Percentiles rank a stretch among this genome's conserved stretches.
Evolutionary conservation across 1,139 yeast genomes (phyloP).

Genomic region (Meyerozyma athensensis): DNA sequence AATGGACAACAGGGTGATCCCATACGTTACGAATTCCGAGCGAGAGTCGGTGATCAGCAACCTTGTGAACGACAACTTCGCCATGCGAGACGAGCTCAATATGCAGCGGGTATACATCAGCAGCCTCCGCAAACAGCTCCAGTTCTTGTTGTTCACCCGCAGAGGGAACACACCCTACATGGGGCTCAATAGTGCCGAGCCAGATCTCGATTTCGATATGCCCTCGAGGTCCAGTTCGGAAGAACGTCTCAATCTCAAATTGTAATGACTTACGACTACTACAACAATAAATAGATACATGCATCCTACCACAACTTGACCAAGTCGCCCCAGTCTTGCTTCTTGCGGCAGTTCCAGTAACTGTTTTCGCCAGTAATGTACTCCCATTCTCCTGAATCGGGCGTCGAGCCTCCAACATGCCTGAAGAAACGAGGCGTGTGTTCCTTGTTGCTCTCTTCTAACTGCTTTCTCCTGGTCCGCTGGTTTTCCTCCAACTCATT

Average conservation of each 20-base stretch:
- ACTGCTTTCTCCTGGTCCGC: slow-evolving; percentile 64
- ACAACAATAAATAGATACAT: background rate
- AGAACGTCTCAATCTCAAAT: slow-evolving; percentile 4
- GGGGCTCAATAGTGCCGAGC: background rate
- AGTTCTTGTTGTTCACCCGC: slow-evolving; percentile 42
- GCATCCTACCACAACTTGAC: slow-evolving; percentile 44
- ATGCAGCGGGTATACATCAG: slow-evolving; percentile 42
- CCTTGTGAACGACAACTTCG: slow-evolving; percentile 39
- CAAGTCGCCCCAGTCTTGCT: slow-evolving; percentile 55
- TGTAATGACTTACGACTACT: slow-evolving; percentile 1
- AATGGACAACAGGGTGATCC: slow-evolving; percentile 37
- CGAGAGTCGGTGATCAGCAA: slow-evolving; percentile 35
- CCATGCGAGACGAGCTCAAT: slow-evolving; percentile 47
- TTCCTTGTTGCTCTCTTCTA: slow-evolving; percentile 39
- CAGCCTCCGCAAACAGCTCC: slow-evolving; percentile 49
- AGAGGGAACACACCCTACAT: slow-evolving; percentile 9
- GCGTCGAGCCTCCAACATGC: slow-evolving; percentile 31
- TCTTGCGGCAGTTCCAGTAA: slow-evolving; percentile 77
- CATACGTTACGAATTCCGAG: slow-evolving; percentile 33
- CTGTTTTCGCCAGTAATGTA: slow-evolving; percentile 56
- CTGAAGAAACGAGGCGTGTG: slow-evolving; percentile 65
- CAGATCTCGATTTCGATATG: background rate
- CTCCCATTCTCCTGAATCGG: slow-evolving; percentile 54
- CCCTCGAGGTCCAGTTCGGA: slow-evolving; percentile 2
- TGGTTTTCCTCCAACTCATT: slow-evolving; percentile 71